phyloP scores from a whole-genome alignment of 2,329 filamentous ascomycete species.

The Juglanconis juglandina region DNA sequence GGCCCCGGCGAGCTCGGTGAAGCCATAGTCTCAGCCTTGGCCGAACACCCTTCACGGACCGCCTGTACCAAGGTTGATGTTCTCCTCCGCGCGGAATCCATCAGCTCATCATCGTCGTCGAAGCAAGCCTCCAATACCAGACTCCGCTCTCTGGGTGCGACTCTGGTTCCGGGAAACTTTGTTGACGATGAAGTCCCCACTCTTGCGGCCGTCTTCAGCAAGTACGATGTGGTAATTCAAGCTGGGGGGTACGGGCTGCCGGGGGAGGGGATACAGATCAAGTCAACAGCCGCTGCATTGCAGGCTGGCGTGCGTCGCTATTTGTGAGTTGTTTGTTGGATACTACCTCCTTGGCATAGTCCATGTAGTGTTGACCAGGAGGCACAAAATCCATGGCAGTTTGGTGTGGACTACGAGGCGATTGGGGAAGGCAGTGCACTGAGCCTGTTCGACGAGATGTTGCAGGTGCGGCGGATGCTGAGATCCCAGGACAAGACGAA shows the following conservation, averaged over 20 bases:
- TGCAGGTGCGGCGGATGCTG: conserved; percentile 53
- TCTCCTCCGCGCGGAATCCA: conserved; percentile 49
- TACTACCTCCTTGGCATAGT: not conserved
- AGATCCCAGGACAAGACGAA: conserved; percentile 42
- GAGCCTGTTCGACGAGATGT: conserved; percentile 66
- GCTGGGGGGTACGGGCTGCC: conserved; percentile 60
- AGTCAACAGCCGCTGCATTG: conserved; percentile 55
- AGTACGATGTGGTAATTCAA: conserved; percentile 54
- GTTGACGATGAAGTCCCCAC: conserved; percentile 32
- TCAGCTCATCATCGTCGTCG: conserved; percentile 34
- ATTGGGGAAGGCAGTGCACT: conserved; percentile 58
- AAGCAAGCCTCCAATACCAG: conserved; percentile 33
- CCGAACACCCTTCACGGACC: conserved; percentile 38
- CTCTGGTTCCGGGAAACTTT: conserved; percentile 43
- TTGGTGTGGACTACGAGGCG: conserved; percentile 67
- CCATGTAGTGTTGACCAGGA: not conserved
- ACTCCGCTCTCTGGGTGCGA: conserved; percentile 36
- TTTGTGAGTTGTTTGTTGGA: conserved; percentile 32
- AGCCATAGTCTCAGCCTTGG: conserved; percentile 50
- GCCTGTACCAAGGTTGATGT: conserved; percentile 43
- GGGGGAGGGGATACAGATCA: conserved; percentile 52
- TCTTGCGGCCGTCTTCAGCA: conserved; percentile 40
- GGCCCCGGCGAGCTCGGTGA: conserved; percentile 65
- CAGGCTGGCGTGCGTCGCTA: conserved; percentile 47
- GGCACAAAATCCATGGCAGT: conserved; percentile 61